Evolutionary conservation across 495 filamentous ascomycete species (phyloP), one percentile per base, ranked within the genome.

Genomic region (Penicillium angulare): DNA sequence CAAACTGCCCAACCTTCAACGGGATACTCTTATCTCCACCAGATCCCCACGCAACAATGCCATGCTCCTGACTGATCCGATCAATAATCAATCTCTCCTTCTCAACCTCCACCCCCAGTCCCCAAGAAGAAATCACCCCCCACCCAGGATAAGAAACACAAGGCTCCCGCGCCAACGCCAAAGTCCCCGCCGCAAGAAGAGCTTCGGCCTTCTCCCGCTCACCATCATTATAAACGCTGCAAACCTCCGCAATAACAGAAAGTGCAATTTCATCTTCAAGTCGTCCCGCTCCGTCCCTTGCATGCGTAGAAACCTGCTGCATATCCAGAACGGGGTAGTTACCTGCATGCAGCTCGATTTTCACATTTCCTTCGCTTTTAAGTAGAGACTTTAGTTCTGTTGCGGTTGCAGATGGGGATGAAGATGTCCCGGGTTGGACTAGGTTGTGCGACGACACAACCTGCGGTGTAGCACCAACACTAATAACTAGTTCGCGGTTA

Each of bases 381-480:
- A 63, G 45, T 40, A 69, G n/a, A 1, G 44, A 29, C 35, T 53
- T 65, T 33, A 67, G 40, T 5, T 55, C 52, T 9, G 55, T 50
- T 13, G 57, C 52, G 26, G 64, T 62, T 0, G 51, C 29, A 1
- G 52, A 55, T 35, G 49, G 27, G 5, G 27, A 43, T 0, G n/a
- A 17, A 22, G 17, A n/a, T 16, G 18, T 2, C 13, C 13, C 5
- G 5, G 27, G 8, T 7, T 39, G 49, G 5, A 75, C 33, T 8
- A 81, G 54, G 51, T 80, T 73, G 55, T 80, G 66, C 8, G 74
- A 64, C 12, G 82, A 78, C 0, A 83, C 82, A 7, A 85, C 82
- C 7, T 90, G 93, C 2, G 90, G 90, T 29, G 90, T 91, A 1
- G 90, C 90, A 2, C 90, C 90, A 2, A 92, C 83, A 3, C 84